Evolutionary conservation across 202 grass and related monocot species (phyloP), one percentile per base, ranked within the genome.

Genomic region (Schoenoplectus triqueter): DNA sequence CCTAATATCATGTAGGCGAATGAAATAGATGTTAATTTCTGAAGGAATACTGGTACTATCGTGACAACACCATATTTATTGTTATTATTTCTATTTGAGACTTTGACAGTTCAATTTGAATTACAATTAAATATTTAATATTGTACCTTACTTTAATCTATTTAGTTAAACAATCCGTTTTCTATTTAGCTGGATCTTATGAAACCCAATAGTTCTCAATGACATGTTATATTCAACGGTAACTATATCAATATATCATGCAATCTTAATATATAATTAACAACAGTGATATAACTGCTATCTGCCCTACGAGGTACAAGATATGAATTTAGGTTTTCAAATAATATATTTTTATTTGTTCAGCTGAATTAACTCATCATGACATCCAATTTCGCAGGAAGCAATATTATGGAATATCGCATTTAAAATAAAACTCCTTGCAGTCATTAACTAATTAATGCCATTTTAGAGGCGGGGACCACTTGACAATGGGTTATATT

Each of bases 1-100:
- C 31, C 31, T 31, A 31, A 31, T 31, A 47, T 3, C 67, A 69
- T 20, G 72, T 10, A 39, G 72, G 49, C 44, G 69, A 72, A 49
- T 72, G n/a, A 47, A 72, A 72, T 48, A 2, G 17, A 71, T 71
- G 47, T 71, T 48, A 71, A 17, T 71, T 71, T 70, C 17, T 9
- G 2, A 48, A 61, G 45, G 15, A 72, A 48, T 49, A 15, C 71
- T 2, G 13, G 19, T 11, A 19, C 71, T 52, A 74, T 51, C 48
- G 71, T 54, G 48, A 74, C 71, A 74, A 47, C 48, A 48, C 44
- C 20, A 19, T 48, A 1, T 48, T 74, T 74, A 50, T 74, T 22
- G 11, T 54, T 31, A 2, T 21, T 74, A 10, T 74, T 51, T 47
- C 1, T 48, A 31, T 72, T 72, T 49, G 18, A 54, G 47, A 52